Percentiles rank a stretch among this genome's conserved stretches.
These are phyloP conservation scores for Chaetoscypha palmicola DNA, from an alignment of 2,329 filamentous ascomycete genomes.

Conservation along the genomic window DNA sequence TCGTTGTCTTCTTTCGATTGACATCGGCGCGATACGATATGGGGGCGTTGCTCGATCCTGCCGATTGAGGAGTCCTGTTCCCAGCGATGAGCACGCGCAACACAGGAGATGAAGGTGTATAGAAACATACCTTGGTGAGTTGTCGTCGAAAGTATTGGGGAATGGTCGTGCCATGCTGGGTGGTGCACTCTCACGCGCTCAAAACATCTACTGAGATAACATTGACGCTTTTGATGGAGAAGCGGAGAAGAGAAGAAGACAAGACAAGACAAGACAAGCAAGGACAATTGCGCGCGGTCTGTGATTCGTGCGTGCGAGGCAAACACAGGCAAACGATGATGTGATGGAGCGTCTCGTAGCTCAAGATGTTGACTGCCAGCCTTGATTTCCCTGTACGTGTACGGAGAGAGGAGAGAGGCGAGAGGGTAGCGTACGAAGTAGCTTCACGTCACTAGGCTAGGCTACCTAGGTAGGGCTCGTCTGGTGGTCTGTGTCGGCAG, in stretches of 20 bases:
- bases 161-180: constrained; percentile 30
- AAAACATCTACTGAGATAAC: neutral
- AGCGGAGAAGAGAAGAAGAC: too few species aligned
- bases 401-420: too few species aligned
- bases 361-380: neutral
- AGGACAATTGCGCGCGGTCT: too few species aligned
- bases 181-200: constrained; percentile 6
- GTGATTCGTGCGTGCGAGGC: too few species aligned
- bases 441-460: neutral
- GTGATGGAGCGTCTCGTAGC: neutral
- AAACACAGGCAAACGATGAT: neutral
- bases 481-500: too few species aligned
- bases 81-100: neutral
- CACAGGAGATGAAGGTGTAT: neutral
- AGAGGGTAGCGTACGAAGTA: too few species aligned
- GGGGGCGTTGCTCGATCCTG: constrained; percentile 17
- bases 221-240: neutral
- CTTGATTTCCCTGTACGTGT: neutral
- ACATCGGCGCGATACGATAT: constrained; percentile 71
- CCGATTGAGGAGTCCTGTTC: constrained; percentile 23
- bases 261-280: too few species aligned
- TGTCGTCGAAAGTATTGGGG: constrained; percentile 26
- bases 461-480: too few species aligned
- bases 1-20: constrained; percentile 81
- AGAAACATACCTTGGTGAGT: constrained; percentile 25